Percentiles rank a stretch among this genome's conserved stretches.
phyloP scores from a whole-genome alignment of 2,329 filamentous ascomycete species.

The Clarireedia sp. region DNA sequence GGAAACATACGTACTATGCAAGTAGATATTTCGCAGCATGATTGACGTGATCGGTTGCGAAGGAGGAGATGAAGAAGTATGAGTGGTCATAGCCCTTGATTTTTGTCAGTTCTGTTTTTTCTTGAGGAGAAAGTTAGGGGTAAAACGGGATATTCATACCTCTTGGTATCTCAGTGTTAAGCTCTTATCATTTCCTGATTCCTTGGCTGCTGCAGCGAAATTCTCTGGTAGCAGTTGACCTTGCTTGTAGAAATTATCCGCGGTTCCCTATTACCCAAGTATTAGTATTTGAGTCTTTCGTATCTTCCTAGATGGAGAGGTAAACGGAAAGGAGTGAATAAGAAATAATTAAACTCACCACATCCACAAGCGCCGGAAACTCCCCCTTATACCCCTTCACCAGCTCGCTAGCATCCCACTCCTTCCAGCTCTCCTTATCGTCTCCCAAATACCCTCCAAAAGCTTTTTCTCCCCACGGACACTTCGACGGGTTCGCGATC shows the following conservation, averaged over 20 bases:
- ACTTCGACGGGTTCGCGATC: constrained; percentile 76
- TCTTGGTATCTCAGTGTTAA: constrained; percentile 77
- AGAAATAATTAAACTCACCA: constrained; percentile 46
- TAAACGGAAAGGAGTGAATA: neutral
- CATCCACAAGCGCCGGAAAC: constrained; percentile 77
- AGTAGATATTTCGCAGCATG: constrained; percentile 12
- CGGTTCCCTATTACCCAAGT: constrained; percentile 57
- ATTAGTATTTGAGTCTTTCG: too few species aligned
- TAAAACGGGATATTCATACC: constrained; percentile 33
- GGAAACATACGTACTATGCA: constrained; percentile 8
- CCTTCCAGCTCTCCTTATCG: constrained; percentile 69
- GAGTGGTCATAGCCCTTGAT: constrained; percentile 83
- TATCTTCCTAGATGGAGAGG: neutral
- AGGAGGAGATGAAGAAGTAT: constrained; percentile 92
- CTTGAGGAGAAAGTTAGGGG: neutral
- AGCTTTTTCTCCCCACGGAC: constrained; percentile 93
- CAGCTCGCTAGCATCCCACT: constrained; percentile 88
- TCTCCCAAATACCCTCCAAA: constrained; percentile 85
- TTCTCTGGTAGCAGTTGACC: constrained; percentile 91
- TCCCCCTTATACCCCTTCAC: constrained; percentile 63
- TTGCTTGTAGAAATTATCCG: constrained; percentile 94
- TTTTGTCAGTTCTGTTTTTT: constrained; percentile 10
- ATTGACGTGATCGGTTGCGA: constrained; percentile 47
- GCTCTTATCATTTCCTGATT: constrained; percentile 60
- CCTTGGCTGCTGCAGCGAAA: constrained; percentile 70